These are phyloP conservation scores for Paraconiothyrium sp. DNA, from an alignment of 2,329 filamentous ascomycete genomes.

Conservation along the genomic window DNA sequence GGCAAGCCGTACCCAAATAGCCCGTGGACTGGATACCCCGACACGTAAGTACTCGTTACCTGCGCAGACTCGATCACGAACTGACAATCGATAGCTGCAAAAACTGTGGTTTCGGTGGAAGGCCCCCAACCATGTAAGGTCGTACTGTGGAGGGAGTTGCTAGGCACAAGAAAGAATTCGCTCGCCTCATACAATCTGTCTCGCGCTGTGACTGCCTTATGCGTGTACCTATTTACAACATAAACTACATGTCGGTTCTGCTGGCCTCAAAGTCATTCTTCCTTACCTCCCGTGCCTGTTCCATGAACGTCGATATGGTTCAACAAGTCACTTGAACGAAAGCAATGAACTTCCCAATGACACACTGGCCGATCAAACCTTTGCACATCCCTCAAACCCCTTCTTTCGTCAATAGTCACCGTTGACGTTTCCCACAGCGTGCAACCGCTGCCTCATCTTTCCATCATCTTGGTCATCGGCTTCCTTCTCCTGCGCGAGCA, in stretches of 20 bases:
- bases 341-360: neutral
- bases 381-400: constrained; percentile 13
- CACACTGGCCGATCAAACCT: constrained; percentile 7
- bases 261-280: neutral
- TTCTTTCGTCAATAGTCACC: constrained; percentile 19
- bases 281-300: neutral
- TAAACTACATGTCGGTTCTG: neutral
- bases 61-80: neutral
- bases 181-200: neutral
- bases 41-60: constrained; percentile 19
- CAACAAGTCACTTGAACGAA: constrained; percentile 5
- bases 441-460: constrained; percentile 14
- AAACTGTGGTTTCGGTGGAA: constrained; percentile 27
- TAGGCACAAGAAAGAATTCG: neutral
- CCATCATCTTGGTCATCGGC: neutral
- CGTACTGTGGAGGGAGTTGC: constrained; percentile 15
- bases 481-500: neutral
- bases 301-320: constrained; percentile 7
- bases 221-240: neutral
- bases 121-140: constrained; percentile 28
- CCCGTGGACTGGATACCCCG: constrained; percentile 41
- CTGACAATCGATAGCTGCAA: constrained; percentile 21
- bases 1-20: constrained; percentile 36
- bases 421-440: constrained; percentile 17
- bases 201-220: neutral